Conservation (phyloP, 2,329 filamentous ascomycete species). For the Cadophora gregata region DNA sequence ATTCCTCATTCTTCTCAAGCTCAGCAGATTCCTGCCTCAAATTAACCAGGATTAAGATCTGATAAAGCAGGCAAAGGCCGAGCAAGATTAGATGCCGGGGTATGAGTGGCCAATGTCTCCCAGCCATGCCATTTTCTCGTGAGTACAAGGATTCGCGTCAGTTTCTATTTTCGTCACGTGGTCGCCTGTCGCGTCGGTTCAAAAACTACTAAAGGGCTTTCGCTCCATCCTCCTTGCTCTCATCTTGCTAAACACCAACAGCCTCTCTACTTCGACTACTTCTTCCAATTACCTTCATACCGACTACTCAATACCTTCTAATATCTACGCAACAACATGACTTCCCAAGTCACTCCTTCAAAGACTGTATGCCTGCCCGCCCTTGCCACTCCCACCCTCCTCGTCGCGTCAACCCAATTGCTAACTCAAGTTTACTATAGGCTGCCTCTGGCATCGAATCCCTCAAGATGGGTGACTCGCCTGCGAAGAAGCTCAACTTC, state of each 20-base stretch:
- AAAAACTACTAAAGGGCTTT: constrained; percentile 11
- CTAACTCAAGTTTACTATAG: constrained; percentile 55
- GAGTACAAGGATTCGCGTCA: neutral
- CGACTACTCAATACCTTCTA: constrained; percentile 26
- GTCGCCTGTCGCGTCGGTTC: constrained; percentile 7
- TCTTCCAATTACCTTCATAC: constrained; percentile 25
- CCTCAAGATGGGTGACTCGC: constrained; percentile 88
- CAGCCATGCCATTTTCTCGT: constrained; percentile 16
- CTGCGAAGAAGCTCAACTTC: constrained; percentile 89
- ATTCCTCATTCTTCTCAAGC: constrained; percentile 14
- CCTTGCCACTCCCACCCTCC: constrained; percentile 44
- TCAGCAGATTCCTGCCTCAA: constrained; percentile 1
- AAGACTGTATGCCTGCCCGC: constrained; percentile 65
- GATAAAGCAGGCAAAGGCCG: constrained; percentile 31
- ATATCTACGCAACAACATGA: constrained; percentile 58
- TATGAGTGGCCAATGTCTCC: constrained; percentile 18
- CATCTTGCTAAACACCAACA: constrained; percentile 26
- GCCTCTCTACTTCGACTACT: constrained; percentile 27
- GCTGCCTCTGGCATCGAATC: constrained; percentile 84
- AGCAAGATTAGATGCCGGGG: constrained; percentile 19
- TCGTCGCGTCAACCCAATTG: constrained; percentile 40
- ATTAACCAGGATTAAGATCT: constrained; percentile 35
- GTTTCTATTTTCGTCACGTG: neutral
- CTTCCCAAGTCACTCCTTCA: constrained; percentile 75
- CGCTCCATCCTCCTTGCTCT: constrained; percentile 16